Percentiles rank a stretch among this genome's conserved stretches.
These are phyloP conservation scores for Jimgerdemannia lactiflua DNA, from an alignment of 192 early-diverging fungal species.

Conservation along the genomic window DNA sequence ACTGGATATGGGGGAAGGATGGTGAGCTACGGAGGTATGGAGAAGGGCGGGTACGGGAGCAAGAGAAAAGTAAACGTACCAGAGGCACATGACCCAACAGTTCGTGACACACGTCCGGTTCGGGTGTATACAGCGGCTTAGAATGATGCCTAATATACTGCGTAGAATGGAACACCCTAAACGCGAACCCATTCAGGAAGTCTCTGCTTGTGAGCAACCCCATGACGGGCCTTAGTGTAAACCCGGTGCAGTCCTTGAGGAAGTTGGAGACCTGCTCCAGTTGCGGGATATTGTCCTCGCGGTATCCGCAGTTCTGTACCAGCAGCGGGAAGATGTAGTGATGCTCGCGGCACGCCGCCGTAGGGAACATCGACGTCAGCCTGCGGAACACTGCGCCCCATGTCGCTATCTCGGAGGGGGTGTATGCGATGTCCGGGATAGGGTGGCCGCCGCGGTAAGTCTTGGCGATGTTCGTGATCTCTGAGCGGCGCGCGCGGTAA, in stretches of 20 bases:
- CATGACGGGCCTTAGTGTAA: constrained; percentile 92
- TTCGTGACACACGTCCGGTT: constrained; percentile 96
- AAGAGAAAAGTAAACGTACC: constrained; percentile 13
- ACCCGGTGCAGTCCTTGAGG: constrained; percentile 93
- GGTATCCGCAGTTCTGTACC: constrained; percentile 88
- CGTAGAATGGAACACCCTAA: constrained; percentile 96
- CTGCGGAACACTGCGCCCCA: constrained; percentile 83
- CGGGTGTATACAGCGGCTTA: constrained; percentile 89
- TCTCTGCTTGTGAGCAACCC: constrained; percentile 90
- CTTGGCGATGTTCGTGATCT: constrained; percentile 85
- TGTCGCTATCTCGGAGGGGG: constrained; percentile 71
- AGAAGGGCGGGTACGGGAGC: neutral
- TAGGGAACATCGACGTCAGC: constrained; percentile 71
- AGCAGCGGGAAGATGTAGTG: constrained; percentile 87
- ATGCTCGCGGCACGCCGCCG: constrained; percentile 91
- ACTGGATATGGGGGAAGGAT: constrained; percentile 30
- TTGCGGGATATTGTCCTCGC: constrained; percentile 85
- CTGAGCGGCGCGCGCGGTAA: constrained; percentile 80
- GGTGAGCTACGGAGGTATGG: neutral
- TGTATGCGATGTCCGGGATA: constrained; percentile 83
- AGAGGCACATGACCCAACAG: constrained; percentile 84
- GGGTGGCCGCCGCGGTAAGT: constrained; percentile 71
- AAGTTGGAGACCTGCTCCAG: constrained; percentile 85
- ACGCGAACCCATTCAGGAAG: constrained; percentile 95
- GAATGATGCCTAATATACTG: constrained; percentile 98